Conservation (phyloP, 1,284 basidiomycete species). For the Fistulinella staudtii region DNA sequence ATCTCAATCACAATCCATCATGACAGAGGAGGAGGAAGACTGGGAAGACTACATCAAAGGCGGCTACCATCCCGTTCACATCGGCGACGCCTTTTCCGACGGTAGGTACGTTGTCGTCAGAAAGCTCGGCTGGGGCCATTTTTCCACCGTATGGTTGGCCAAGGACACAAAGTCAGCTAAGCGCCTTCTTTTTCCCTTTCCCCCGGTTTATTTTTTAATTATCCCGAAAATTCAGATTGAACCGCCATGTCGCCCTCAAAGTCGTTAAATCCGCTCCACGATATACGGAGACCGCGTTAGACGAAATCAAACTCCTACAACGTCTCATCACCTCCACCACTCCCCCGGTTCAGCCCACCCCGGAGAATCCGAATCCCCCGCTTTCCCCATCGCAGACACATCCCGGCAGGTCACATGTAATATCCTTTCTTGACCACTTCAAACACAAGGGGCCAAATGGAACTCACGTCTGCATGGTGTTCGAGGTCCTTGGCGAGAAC, state of each 20-base stretch:
- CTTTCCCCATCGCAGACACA: conserved; percentile 67
- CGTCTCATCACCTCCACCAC: conserved; percentile 88
- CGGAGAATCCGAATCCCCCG: conserved; percentile 53
- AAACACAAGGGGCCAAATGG: conserved; percentile 96
- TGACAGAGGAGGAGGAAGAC: conserved; percentile 79
- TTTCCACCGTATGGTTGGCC: conserved; percentile 92
- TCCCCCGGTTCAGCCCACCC: conserved; percentile 53
- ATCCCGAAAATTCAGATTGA: conserved; percentile 56
- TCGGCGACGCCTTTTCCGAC: conserved; percentile 89
- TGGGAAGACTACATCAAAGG: conserved; percentile 88
- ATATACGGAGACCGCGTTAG: conserved; percentile 96
- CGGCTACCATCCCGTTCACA: conserved; percentile 94
- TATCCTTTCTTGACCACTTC: conserved; percentile 96
- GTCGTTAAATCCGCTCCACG: conserved; percentile 97
- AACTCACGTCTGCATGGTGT: conserved; percentile 99
- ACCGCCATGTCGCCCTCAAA: conserved; percentile 97
- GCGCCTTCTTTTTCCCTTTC: not conserved
- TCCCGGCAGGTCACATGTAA: conserved; percentile 80
- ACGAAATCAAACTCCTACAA: conserved; percentile 98
- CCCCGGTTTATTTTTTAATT: conserved; percentile 6
- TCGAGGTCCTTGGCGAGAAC: conserved; percentile 98
- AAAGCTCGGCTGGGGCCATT: conserved; percentile 98
- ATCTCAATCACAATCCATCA: conserved; percentile 54
- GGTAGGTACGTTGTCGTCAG: conserved; percentile 88
- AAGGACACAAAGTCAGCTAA: conserved; percentile 70